Percentiles rank a stretch among this genome's conserved stretches.
Conservation (phyloP, 2,329 filamentous ascomycete species). For the Fusarium sp. region DNA sequence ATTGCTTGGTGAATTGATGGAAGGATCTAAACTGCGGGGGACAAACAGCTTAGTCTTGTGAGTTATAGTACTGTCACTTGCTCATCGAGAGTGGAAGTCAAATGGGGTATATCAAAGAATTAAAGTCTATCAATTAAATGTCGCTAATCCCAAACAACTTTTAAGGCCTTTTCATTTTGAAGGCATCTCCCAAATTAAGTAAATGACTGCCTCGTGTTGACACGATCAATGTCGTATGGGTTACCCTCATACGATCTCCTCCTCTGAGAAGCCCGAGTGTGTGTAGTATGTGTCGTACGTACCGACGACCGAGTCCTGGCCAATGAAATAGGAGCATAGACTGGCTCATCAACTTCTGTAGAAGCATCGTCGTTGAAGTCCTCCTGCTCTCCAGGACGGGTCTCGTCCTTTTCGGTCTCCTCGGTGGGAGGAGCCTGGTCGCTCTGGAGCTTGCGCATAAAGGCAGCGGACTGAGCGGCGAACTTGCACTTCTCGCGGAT, state of each 20-base stretch:
- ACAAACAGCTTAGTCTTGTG: not conserved
- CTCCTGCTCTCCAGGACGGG: constrained; percentile 3
- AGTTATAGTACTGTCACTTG: not conserved
- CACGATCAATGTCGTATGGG: constrained; percentile 34
- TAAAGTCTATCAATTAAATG: not conserved
- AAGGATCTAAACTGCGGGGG: too few relatives aligned
- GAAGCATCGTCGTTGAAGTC: constrained; percentile 29
- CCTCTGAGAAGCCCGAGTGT: constrained; percentile 19
- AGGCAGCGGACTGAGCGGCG: constrained; percentile 33
- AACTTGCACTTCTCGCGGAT: constrained; percentile 40
- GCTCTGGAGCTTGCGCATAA: constrained; percentile 34
- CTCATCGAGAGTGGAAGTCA: not conserved
- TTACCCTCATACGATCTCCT: constrained; percentile 34
- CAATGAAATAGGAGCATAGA: constrained; percentile 26
- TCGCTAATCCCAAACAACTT: constrained; percentile 5
- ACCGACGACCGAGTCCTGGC: constrained; percentile 17
- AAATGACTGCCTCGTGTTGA: constrained; percentile 36
- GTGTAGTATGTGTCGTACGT: constrained; percentile 12
- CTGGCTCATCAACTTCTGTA: constrained; percentile 33
- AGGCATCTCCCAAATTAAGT: constrained; percentile 8
- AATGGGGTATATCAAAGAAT: not conserved
- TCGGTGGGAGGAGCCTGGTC: constrained; percentile 8
- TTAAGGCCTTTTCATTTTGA: not conserved
- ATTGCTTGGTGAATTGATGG: too few relatives aligned
- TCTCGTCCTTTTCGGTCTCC: constrained; percentile 27